Conservation (phyloP, 1,139 yeast species). For the Candida frijolesensis region DNA sequence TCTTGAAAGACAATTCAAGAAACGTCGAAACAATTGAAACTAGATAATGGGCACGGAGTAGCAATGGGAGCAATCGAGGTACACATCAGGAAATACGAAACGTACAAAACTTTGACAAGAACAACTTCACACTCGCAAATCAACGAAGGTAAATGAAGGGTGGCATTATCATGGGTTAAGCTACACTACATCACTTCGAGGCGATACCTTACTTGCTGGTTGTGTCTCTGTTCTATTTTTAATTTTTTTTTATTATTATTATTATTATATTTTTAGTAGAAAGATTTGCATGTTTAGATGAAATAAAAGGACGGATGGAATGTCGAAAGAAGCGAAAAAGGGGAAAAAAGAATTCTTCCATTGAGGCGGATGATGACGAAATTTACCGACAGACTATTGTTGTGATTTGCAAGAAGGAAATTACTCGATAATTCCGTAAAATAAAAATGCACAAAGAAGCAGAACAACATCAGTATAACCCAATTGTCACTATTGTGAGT, state of each 20-base stretch:
- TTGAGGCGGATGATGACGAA: constrained; percentile 1
- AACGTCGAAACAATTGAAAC: neutral
- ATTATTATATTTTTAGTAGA: neutral
- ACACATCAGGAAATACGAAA: too few relatives aligned
- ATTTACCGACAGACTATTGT: neutral
- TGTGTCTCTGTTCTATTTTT: neutral
- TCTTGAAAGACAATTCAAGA: neutral
- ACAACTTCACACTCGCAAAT: neutral
- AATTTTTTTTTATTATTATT: too few relatives aligned
- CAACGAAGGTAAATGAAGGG: too few relatives aligned
- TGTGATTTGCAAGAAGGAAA: neutral
- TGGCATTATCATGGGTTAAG: neutral
- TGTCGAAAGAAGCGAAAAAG: neutral
- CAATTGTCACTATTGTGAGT: too few relatives aligned
- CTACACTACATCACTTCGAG: neutral
- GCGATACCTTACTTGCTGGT: neutral
- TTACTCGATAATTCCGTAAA: neutral
- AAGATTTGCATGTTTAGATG: neutral
- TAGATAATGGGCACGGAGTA: too few relatives aligned
- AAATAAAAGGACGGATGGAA: neutral
- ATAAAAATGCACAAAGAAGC: neutral
- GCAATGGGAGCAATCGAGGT: too few relatives aligned
- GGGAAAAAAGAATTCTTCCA: neutral
- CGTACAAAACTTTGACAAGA: too few relatives aligned
- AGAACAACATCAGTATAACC: too few relatives aligned